These are phyloP conservation scores for Gossypium turneri DNA, from an alignment of 345 rosid species.

Conservation along the genomic window DNA sequence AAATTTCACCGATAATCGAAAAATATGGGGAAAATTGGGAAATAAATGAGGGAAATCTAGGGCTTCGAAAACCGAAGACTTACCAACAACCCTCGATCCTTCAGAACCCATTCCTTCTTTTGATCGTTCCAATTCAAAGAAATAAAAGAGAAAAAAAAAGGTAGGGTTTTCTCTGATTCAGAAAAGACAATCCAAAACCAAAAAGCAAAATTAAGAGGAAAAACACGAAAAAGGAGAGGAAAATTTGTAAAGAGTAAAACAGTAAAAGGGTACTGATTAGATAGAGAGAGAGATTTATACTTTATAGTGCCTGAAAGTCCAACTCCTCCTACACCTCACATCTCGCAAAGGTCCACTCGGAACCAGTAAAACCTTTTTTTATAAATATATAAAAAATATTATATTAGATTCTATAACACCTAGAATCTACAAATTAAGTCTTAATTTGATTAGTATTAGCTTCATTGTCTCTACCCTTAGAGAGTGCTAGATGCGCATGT, in stretches of 20 bases:
- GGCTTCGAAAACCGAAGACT: conserved; percentile 11
- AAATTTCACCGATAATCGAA: neutral
- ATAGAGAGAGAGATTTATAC: too few species aligned
- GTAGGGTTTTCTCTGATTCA: conserved; percentile 6
- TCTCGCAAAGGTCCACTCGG: too few species aligned
- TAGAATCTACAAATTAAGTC: accelerated
- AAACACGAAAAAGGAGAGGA: neutral
- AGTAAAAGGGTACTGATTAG: too few species aligned
- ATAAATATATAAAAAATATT: too few species aligned
- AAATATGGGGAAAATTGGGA: too few species aligned
- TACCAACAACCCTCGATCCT: conserved; percentile 50
- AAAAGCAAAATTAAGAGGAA: neutral
- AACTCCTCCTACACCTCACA: too few species aligned
- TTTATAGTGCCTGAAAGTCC: too few species aligned
- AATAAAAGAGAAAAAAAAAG: neutral
- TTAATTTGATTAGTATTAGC: too few species aligned
- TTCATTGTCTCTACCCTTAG: accelerated
- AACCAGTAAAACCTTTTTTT: too few species aligned
- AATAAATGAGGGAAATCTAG: conserved; percentile 8
- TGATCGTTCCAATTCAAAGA: conserved; percentile 5
- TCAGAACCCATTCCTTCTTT: conserved; percentile 41
- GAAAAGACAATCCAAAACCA: neutral
- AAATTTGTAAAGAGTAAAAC: too few species aligned
- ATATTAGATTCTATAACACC: too few species aligned
- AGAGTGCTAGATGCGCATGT: accelerated